Conservation (phyloP, 306 rosid species). For the Fagus crenata region DNA sequence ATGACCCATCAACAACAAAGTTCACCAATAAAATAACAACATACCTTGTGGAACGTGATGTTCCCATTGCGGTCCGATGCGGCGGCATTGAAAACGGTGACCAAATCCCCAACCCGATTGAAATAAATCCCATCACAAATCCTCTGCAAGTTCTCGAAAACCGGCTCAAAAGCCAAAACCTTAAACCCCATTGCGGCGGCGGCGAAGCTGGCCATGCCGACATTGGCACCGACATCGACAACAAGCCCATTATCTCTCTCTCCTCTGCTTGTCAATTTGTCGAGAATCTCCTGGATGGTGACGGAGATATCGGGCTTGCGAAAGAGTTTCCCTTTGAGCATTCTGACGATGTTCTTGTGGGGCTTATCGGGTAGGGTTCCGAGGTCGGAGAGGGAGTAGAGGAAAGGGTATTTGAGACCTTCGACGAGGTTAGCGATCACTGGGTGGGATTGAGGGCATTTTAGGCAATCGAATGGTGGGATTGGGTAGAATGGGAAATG, state of each 20-base stretch:
- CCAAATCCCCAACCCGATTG: slow-evolving; percentile 77
- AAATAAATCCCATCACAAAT: slow-evolving; percentile 89
- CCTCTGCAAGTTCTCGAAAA: slow-evolving; percentile 92
- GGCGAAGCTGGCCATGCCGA: slow-evolving; percentile 92
- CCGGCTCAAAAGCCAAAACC: slow-evolving; percentile 85
- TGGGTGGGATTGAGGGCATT: slow-evolving; percentile 77
- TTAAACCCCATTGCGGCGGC: slow-evolving; percentile 88
- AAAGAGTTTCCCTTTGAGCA: slow-evolving; percentile 79
- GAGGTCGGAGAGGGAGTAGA: slow-evolving; percentile 82
- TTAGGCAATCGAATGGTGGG: slow-evolving; percentile 68
- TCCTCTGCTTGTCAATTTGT: slow-evolving; percentile 43
- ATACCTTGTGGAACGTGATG: slow-evolving; percentile 85
- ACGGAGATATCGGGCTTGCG: slow-evolving; percentile 82
- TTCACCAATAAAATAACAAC: neutral
- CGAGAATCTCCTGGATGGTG: slow-evolving; percentile 76
- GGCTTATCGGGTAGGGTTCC: slow-evolving; percentile 90
- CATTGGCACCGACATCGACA: slow-evolving; percentile 95
- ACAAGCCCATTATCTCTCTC: slow-evolving; percentile 56
- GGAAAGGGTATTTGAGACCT: slow-evolving; percentile 72
- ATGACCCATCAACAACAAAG: neutral
- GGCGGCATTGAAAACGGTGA: slow-evolving; percentile 77
- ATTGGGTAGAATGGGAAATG: slow-evolving; percentile 41
- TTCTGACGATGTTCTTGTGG: slow-evolving; percentile 76
- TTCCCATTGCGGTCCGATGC: slow-evolving; percentile 81
- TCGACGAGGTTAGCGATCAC: slow-evolving; percentile 80